Evolutionary conservation across 768 basidiomycete genomes (phyloP).

Genomic region (Daedaleopsis nitida): DNA sequence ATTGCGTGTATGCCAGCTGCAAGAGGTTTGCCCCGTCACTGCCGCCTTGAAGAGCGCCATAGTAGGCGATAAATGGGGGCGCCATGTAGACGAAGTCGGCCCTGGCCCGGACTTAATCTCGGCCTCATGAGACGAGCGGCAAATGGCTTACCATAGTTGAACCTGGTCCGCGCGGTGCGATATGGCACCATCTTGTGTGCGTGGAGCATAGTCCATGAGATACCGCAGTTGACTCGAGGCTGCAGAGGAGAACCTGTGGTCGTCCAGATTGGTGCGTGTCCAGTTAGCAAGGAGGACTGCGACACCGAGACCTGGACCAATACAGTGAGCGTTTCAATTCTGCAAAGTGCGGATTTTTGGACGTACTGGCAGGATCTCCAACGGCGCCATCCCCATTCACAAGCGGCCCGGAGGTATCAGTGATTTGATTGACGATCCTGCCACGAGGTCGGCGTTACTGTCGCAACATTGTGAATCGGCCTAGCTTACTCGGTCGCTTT

Average conservation of each 20-base stretch:
- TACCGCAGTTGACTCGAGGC: conserved; percentile 50
- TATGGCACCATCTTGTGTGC: conserved; percentile 54
- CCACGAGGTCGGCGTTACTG: neutral
- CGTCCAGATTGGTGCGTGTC: conserved; percentile 41
- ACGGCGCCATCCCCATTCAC: conserved; percentile 51
- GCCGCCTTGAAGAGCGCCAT: conserved; percentile 49
- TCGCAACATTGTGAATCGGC: neutral
- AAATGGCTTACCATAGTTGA: conserved; percentile 47
- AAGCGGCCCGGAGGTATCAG: conserved; percentile 42
- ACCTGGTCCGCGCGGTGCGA: conserved; percentile 55
- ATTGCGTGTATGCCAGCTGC: conserved; percentile 56
- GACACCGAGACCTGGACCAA: conserved; percentile 46
- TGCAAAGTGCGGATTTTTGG: neutral
- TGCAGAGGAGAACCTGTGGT: conserved; percentile 42
- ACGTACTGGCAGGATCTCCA: conserved; percentile 61
- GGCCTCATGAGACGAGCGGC: neutral
- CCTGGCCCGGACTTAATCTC: conserved; percentile 34
- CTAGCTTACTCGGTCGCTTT: conserved; percentile 42
- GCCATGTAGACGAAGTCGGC: conserved; percentile 64
- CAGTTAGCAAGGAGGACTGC: conserved; percentile 56
- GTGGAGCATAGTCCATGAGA: conserved; percentile 46
- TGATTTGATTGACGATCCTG: conserved; percentile 40
- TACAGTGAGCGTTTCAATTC: neutral
- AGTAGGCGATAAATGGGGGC: conserved; percentile 69
- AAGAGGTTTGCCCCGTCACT: conserved; percentile 39